Base-by-base conservation (phyloP, 805 yeast species). In the Candida ovalis region DNA sequence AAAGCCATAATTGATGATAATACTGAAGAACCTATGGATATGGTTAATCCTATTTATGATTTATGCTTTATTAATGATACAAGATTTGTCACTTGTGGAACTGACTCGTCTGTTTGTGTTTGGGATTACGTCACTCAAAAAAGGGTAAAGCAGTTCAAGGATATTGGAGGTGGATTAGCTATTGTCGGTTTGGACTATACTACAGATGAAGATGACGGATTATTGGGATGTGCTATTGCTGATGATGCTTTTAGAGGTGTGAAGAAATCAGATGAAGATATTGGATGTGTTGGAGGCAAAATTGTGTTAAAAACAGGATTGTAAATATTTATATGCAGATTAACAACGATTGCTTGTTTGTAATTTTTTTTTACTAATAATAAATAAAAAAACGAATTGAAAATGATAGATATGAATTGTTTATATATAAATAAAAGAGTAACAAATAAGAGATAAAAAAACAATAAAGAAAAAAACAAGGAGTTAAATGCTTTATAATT, bases 181-280 rank as follows among this genome's bases (percentile, higher is more conserved):
- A 45, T 57, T 8, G 45, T 54, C 24, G 51, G 46, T 12, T 3
- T 57, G 44, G 54, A 52, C 18, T 59, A 54, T 43, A 40, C 54
- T 19, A 47, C 37, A 15, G 37, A 44, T 4, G 13, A 44, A 4
- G 28, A 47, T 15, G 32, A 13, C 33, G 45, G 45, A 3, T 17
- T 63, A 27, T 49, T 73, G 36, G 74, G 70, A 2, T 64, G 71
- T 3, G 77, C 68, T 1, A 63, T 72, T 23, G 70, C 77, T 53
- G 78, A 74, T 50, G 78, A 75, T 48, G 59, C 65, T 22, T 75
- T 59, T 56, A 72, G 68, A 35, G 38, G 38, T 13, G 22, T 21
- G 5, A 15, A 35, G 22, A 18, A n/a, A 17, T 8, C 22, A 17
- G 38, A 35, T 17, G 38, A 35, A 18, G 38, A 35, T 35, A 18